Base-by-base conservation (phyloP, 495 filamentous ascomycete genomes). In the Penicillium angulare region DNA sequence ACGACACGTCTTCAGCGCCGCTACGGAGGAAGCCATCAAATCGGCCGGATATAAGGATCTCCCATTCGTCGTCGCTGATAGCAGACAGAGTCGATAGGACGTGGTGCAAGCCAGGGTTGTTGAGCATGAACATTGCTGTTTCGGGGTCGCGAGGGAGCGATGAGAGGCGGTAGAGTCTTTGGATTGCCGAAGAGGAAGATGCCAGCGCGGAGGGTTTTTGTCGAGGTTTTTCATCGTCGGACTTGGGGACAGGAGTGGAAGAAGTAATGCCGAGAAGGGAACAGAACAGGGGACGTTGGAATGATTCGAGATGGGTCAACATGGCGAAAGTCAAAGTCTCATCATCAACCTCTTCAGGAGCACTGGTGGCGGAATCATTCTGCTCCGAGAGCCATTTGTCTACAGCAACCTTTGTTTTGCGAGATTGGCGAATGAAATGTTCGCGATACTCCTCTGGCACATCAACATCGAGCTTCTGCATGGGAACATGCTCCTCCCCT, bases 1-100 rank as follows among this genome's bases (percentile, higher is more conserved):
- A 81, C 35, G 77, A 59, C 12, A 73, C 55, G 48, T 80, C 80
- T 57, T 96, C 91, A 26, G 87, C 89, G n/a, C 92, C 92, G 35
- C 88, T 92, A 82, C 92, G 93, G 16, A 98, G 81, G 72, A 98
- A 97, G 4, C 92, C 92, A 63, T 98, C 93, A 61, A 99, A 97
- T 31, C 92, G 89, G 21, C 95, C 95, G 0, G 92, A 97, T 22
- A 86, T 89, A 24, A 99, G 80, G 34, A 99, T 92, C 32, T 99
- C 95, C 91, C 95, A 97, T 64, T 99, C 95, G 13, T 83, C 84
- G 22, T 86, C 78, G 56, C 82, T 90, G 60, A 99, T 90, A 32
- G 86, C 86, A 15, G 90, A 85, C 23, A 99, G 82, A 1, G 93
- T 97, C 22, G 86, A 82, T 18, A 99, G 82, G 9, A 96, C 83